These are phyloP conservation scores for Linnemannia zychae DNA, from an alignment of 192 early-diverging fungal genomes.

Conservation along the genomic window DNA sequence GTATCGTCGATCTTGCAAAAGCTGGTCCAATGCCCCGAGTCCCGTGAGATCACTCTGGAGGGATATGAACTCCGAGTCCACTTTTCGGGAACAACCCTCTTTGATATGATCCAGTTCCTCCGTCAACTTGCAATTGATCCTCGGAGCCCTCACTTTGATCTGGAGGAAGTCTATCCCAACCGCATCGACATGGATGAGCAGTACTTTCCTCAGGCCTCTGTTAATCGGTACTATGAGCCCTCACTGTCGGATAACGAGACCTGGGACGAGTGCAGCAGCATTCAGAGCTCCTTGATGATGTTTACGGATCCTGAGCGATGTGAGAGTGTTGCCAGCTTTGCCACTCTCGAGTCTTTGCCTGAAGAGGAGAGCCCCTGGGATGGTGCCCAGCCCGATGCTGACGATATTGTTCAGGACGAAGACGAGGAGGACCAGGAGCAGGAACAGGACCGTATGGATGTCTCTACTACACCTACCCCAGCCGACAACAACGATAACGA, in stretches of 20 bases:
- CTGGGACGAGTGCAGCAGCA: slow-evolving; percentile 44
- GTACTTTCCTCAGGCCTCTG: slow-evolving; percentile 49
- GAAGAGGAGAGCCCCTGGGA: slow-evolving; percentile 43
- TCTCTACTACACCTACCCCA: background rate
- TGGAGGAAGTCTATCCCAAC: slow-evolving; percentile 43
- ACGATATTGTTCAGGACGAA: background rate
- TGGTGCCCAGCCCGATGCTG: slow-evolving; percentile 6
- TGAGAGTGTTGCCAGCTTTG: slow-evolving; percentile 37
- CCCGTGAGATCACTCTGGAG: slow-evolving; percentile 43
- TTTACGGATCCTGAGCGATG: slow-evolving; percentile 35
- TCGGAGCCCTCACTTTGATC: slow-evolving; percentile 45
- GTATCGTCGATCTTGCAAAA: slow-evolving; percentile 47
- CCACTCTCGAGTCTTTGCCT: slow-evolving; percentile 28
- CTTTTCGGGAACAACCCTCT: slow-evolving; percentile 44
- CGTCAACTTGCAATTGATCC: slow-evolving; percentile 37
- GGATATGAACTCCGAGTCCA: slow-evolving; percentile 54
- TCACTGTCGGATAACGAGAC: slow-evolving; percentile 38
- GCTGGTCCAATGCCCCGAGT: slow-evolving; percentile 40
- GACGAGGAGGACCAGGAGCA: slow-evolving; percentile 11
- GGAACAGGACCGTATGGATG: background rate
- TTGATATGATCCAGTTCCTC: slow-evolving; percentile 46
- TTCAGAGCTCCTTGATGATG: slow-evolving; percentile 47
- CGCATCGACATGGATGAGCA: slow-evolving; percentile 9
- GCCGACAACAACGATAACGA: background rate
- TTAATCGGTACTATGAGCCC: slow-evolving; percentile 32